These are phyloP conservation scores for Erigeron philadelphicus DNA, from an alignment of 140 eudicot genomes.

Conservation along the genomic window DNA sequence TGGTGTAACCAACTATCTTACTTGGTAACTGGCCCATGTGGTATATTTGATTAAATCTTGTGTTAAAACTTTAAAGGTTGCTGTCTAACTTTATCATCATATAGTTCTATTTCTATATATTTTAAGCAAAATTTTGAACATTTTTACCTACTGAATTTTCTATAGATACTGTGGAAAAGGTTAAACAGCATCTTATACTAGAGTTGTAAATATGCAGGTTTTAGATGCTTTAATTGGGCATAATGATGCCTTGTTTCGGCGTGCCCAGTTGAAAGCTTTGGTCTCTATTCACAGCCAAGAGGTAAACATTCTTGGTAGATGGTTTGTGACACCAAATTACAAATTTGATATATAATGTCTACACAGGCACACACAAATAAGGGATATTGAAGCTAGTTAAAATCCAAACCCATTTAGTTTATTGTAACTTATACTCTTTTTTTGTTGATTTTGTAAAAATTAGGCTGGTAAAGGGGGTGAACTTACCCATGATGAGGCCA, in stretches of 20 bases:
- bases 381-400: not conserved
- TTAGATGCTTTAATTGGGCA: slow-evolving; percentile 79
- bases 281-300: slow-evolving; percentile 85
- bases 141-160: not conserved
- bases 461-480: slow-evolving; percentile 99
- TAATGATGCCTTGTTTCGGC: slow-evolving; percentile 66
- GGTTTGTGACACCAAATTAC: not conserved
- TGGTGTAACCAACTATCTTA: no score
- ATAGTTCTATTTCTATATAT: no score
- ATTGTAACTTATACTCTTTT: not conserved
- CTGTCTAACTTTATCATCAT: no score
- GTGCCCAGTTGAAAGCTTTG: slow-evolving; percentile 93
- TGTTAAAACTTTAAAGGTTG: not conserved
- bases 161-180: not conserved
- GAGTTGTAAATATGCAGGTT: slow-evolving; percentile 43
- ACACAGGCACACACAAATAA: slow-evolving; percentile 1
- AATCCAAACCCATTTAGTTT: not conserved
- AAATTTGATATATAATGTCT: not conserved
- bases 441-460: slow-evolving; percentile 7
- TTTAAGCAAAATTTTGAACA: no score
- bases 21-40: no score
- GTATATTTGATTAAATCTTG: no score
- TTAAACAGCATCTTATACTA: slow-evolving; percentile 11
- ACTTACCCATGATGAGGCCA: slow-evolving; percentile 85
- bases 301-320: slow-evolving; percentile 34